These are phyloP conservation scores for Solanum ossicruentum DNA, from an alignment of 257 asterid genomes.

Conservation along the genomic window DNA sequence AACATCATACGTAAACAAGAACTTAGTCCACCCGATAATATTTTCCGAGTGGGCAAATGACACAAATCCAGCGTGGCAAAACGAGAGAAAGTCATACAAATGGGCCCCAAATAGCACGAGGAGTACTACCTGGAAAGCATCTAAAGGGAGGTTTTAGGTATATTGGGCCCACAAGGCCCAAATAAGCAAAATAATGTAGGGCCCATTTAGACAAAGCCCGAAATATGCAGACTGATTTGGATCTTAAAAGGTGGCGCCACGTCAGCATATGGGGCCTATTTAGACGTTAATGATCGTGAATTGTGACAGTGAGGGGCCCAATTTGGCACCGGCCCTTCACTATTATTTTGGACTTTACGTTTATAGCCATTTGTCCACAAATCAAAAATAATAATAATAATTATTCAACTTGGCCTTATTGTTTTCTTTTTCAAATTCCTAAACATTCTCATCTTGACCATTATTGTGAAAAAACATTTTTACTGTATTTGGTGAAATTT, in stretches of 20 bases:
- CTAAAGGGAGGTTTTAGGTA: neutral
- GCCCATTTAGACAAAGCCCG: neutral
- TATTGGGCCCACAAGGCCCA: neutral
- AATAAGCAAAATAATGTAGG: neutral
- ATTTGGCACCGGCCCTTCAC: slow-evolving; percentile 1
- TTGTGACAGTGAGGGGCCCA: neutral
- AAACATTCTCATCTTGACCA: slow-evolving; percentile 4
- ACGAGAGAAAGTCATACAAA: neutral
- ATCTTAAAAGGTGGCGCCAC: neutral
- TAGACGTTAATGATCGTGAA: neutral
- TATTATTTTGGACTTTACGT: neutral
- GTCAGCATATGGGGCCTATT: neutral
- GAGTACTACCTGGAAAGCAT: slow-evolving; percentile 5
- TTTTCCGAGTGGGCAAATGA: neutral
- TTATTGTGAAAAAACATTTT: neutral
- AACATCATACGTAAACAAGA: neutral
- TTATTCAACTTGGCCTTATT: neutral
- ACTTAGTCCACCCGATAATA: neutral
- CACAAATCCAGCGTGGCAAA: slow-evolving; percentile 7
- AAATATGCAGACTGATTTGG: neutral
- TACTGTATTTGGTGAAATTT: neutral
- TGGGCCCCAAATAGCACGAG: neutral
- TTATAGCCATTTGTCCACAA: neutral
- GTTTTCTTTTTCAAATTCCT: neutral
- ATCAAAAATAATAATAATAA: neutral